Conservation (phyloP, 1,284 basidiomycete species). For the Takashimella koratensis region DNA sequence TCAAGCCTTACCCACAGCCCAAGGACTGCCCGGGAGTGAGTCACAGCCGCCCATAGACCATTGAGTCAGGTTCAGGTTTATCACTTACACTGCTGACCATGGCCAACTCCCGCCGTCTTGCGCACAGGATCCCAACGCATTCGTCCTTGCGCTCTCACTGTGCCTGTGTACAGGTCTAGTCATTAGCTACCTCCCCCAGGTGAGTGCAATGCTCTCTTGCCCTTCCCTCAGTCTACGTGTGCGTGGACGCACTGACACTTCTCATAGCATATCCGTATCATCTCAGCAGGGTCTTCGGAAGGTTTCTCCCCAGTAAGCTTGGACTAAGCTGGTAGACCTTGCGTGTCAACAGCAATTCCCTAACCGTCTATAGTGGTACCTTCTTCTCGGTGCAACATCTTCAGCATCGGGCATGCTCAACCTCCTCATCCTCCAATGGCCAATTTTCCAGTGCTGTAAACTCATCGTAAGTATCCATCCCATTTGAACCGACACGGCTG, state of each 20-base stretch:
- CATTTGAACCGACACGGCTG: slow-evolving; percentile 1
- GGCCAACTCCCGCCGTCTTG: too few relatives aligned
- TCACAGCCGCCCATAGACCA: too few relatives aligned
- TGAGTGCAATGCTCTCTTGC: too few relatives aligned
- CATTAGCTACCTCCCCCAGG: slow-evolving; percentile 85
- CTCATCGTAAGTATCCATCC: slow-evolving; percentile 63
- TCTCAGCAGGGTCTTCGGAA: slow-evolving; percentile 67
- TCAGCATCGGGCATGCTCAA: slow-evolving; percentile 76
- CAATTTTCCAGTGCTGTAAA: slow-evolving; percentile 75
- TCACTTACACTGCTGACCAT: too few relatives aligned
- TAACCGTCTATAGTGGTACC: slow-evolving; percentile 59
- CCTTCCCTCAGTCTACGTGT: too few relatives aligned
- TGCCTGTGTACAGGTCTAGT: slow-evolving; percentile 75
- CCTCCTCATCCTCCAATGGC: slow-evolving; percentile 88
- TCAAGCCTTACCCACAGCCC: too few relatives aligned
- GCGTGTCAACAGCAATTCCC: slow-evolving; percentile 1
- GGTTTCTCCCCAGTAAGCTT: slow-evolving; percentile 70
- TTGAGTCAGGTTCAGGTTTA: too few relatives aligned
- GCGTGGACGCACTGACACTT: too few relatives aligned
- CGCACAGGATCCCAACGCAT: slow-evolving; percentile 15
- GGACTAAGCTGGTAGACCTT: too few relatives aligned
- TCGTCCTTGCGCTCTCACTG: slow-evolving; percentile 65
- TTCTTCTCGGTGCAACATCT: slow-evolving; percentile 87
- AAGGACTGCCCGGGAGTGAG: too few relatives aligned
- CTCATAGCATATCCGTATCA: slow-evolving; percentile 30